Evolutionary conservation across 2,329 filamentous ascomycete species (phyloP).

Genomic region (Fusarium sterilihyphosum): DNA sequence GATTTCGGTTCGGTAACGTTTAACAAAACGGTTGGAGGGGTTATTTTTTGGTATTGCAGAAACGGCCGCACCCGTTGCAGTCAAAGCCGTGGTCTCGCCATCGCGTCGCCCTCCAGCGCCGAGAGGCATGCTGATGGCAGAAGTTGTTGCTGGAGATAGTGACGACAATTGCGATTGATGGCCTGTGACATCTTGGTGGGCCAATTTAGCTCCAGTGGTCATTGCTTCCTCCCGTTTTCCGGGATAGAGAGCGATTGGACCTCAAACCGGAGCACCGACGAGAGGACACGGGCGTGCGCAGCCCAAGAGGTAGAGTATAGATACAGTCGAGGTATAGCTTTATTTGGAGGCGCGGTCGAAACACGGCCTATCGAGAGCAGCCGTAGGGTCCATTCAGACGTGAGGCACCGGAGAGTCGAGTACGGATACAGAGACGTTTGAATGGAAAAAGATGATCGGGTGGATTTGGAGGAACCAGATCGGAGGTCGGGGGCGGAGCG

Average conservation of each 20-base stretch:
- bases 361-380: slow-evolving; percentile 39
- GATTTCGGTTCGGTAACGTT: slow-evolving; percentile 83
- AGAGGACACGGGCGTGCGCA: not conserved
- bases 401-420: slow-evolving; percentile 29
- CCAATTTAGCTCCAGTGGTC: slow-evolving; percentile 50
- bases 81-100: slow-evolving; percentile 40
- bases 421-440: slow-evolving; percentile 15
- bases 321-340: slow-evolving; percentile 16
- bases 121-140: slow-evolving; percentile 41
- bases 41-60: slow-evolving; percentile 8
- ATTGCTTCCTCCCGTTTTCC: slow-evolving; percentile 47
- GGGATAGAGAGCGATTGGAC: slow-evolving; percentile 35
- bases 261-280: slow-evolving; percentile 22
- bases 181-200: slow-evolving; percentile 52
- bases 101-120: slow-evolving; percentile 44
- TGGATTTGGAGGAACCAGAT: slow-evolving; percentile 23
- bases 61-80: slow-evolving; percentile 32
- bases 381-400: slow-evolving; percentile 43
- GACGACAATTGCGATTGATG: slow-evolving; percentile 44
- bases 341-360: slow-evolving; percentile 43
- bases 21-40: slow-evolving; percentile 60
- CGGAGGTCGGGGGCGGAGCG: slow-evolving; percentile 36
- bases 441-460: slow-evolving; percentile 14
- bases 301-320: slow-evolving; percentile 5
- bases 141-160: slow-evolving; percentile 41